Evolutionary conservation across 768 basidiomycete species (phyloP).

Genomic region (Trametes cingulata): DNA sequence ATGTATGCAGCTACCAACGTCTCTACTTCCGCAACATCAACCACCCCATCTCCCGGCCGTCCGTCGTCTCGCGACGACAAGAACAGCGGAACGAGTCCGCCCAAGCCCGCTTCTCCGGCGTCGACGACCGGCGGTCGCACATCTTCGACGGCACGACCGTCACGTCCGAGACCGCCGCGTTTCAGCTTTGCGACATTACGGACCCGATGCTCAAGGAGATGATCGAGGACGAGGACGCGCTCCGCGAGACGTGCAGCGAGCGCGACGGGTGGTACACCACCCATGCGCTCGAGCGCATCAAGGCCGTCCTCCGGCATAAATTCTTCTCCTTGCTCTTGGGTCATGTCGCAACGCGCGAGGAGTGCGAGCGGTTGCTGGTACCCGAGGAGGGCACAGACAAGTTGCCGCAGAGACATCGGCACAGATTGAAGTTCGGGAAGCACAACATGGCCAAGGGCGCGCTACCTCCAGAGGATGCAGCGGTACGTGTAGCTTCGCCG

Average conservation of each 20-base stretch:
- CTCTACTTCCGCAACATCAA: constrained; percentile 88
- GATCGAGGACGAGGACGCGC: constrained; percentile 71
- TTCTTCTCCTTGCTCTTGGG: constrained; percentile 79
- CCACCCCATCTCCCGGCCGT: constrained; percentile 75
- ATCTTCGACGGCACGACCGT: constrained; percentile 85
- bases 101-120: constrained; percentile 33
- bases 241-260: constrained; percentile 74
- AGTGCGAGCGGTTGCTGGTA: constrained; percentile 65
- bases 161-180: constrained; percentile 86
- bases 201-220: constrained; percentile 83
- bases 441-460: constrained; percentile 92
- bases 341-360: constrained; percentile 67
- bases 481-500: constrained; percentile 47
- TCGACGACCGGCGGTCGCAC: constrained; percentile 51
- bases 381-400: constrained; percentile 32
- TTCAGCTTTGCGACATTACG: constrained; percentile 89
- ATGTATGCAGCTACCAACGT: constrained; percentile 76
- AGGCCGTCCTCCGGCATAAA: constrained; percentile 81
- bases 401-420: constrained; percentile 35
- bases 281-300: constrained; percentile 79
- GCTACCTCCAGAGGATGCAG: constrained; percentile 78
- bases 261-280: constrained; percentile 89
- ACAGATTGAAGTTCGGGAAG: constrained; percentile 61
- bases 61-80: constrained; percentile 69
- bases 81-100: constrained; percentile 49